Evolutionary conservation across 768 basidiomycete species (phyloP).

Genomic region (Mycena venus): DNA sequence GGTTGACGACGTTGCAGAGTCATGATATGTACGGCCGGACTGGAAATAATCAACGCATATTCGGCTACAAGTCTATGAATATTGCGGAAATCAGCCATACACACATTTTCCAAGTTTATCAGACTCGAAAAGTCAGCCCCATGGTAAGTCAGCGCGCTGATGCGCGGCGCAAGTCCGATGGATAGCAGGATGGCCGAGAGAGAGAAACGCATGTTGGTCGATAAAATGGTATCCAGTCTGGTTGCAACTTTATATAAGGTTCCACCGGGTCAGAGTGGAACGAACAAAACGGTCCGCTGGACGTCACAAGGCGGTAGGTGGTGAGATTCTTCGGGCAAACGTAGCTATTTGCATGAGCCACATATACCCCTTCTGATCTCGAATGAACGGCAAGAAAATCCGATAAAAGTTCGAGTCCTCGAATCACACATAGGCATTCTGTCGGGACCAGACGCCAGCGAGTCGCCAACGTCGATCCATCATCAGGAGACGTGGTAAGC

Average conservation of each 20-base stretch:
- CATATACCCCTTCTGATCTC: slow-evolving; percentile 15
- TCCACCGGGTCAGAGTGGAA: neutral
- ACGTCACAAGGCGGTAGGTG: slow-evolving; percentile 10
- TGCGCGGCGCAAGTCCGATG: slow-evolving; percentile 1
- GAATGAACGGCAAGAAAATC: neutral
- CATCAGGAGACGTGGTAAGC: neutral
- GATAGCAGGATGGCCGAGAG: slow-evolving; percentile 13
- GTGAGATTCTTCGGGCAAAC: slow-evolving; percentile 3
- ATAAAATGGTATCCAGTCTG: neutral
- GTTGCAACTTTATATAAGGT: neutral
- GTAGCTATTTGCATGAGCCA: neutral
- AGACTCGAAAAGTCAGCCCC: slow-evolving; percentile 23
- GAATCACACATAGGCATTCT: neutral
- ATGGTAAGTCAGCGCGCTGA: slow-evolving; percentile 9
- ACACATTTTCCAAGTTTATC: neutral
- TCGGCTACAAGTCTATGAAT: too few species aligned
- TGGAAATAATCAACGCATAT: too few species aligned
- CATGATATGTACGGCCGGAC: slow-evolving; percentile 6
- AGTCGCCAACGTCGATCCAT: neutral
- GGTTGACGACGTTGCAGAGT: slow-evolving; percentile 18
- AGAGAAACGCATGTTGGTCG: slow-evolving; percentile 11
- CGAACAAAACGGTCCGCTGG: neutral
- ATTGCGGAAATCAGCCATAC: too few species aligned
- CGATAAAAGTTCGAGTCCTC: slow-evolving; percentile 15
- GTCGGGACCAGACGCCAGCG: neutral